Evolutionary conservation across 108 stramenopile species (phyloP).

Genomic region (Cyclostephanos invisitatus): DNA sequence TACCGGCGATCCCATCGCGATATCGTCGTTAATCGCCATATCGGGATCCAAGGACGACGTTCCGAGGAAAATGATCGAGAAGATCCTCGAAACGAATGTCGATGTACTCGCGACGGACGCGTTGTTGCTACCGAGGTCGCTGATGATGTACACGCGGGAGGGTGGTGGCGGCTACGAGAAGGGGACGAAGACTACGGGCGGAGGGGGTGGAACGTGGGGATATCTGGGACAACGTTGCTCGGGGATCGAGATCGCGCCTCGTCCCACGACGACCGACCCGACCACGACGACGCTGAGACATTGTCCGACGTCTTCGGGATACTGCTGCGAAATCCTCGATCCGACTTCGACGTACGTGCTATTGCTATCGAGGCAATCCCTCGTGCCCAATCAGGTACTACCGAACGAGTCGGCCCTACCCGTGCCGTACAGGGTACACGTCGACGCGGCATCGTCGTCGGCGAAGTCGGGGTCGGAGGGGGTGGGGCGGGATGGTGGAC

Average conservation of each 20-base stretch:
- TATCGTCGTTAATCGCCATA: slow-evolving; percentile 30
- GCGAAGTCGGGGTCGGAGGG: not conserved
- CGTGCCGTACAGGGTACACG: slow-evolving; percentile 46
- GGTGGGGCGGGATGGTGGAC: slow-evolving; percentile 23
- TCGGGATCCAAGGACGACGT: slow-evolving; percentile 9
- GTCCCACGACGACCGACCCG: too few relatives aligned
- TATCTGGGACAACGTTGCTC: slow-evolving; percentile 38
- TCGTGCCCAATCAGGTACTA: slow-evolving; percentile 71
- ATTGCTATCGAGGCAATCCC: slow-evolving; percentile 54
- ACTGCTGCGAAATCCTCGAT: slow-evolving; percentile 76
- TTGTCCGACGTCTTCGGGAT: slow-evolving; percentile 50
- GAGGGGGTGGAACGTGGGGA: slow-evolving; percentile 7
- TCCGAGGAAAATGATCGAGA: slow-evolving; percentile 14
- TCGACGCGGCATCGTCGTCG: slow-evolving; percentile 23
- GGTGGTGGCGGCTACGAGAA: slow-evolving; percentile 4
- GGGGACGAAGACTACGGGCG: not conserved
- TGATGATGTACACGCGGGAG: slow-evolving; percentile 17
- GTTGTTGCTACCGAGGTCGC: slow-evolving; percentile 27
- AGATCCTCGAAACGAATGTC: slow-evolving; percentile 5
- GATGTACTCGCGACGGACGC: slow-evolving; percentile 28
- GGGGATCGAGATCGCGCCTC: slow-evolving; percentile 32
- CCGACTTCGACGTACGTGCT: slow-evolving; percentile 42
- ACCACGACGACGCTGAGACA: slow-evolving; percentile 27
- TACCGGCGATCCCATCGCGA: slow-evolving; percentile 12
- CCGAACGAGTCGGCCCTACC: slow-evolving; percentile 46